Base-by-base conservation (phyloP, 495 filamentous ascomycete genomes). In the Aspergillus diversus region DNA sequence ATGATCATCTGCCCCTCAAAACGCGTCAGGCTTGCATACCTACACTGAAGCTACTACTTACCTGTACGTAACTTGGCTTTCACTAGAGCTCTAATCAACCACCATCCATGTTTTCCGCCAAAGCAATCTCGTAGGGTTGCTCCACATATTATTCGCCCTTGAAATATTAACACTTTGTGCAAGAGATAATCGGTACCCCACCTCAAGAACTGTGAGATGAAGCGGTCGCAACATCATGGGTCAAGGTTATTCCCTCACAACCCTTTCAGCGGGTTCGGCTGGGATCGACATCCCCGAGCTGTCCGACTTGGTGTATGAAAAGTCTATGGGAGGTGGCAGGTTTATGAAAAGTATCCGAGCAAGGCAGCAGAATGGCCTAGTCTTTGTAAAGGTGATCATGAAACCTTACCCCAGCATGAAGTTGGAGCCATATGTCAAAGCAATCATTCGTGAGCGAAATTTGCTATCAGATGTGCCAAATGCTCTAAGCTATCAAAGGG, bases 261-360 rank as follows among this genome's bases (percentile, higher is more conserved):
- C 93, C 61, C 88, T 96, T 61, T 92, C 93, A 37, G 90, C 92
- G 60, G 94, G 93, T 73, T 88, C 92, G 57, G 92, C 93, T 53
- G 91, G 91, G 64, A 97, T 98, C 75, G 95, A 98, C 75, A 87
- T 96, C 17, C 89, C 93, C 42, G 96, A 98, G 81, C 85, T 98
- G 43, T 83, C 89, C 46, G 93, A 97, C 70, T 75, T 97, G 64
- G 83, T 86, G 33, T 97, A 97, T 81, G 95, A 99, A 75, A 93
- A 90, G 76, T 91, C 92, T 15, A 87, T 98, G 70, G 96, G 95
- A 51, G 90, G 88, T 59, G 93, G 92, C n/a, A 86, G 95, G 33
- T 97, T 99, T 71, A 94, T 98, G 88, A 98, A 98, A 77, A 94
- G 90, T 65, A 93, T 98, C 64, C 86, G 93, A 62, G 96, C 96